Conservation (phyloP, 2,329 filamentous ascomycete genomes). For the Pezicula neosporulosa region DNA sequence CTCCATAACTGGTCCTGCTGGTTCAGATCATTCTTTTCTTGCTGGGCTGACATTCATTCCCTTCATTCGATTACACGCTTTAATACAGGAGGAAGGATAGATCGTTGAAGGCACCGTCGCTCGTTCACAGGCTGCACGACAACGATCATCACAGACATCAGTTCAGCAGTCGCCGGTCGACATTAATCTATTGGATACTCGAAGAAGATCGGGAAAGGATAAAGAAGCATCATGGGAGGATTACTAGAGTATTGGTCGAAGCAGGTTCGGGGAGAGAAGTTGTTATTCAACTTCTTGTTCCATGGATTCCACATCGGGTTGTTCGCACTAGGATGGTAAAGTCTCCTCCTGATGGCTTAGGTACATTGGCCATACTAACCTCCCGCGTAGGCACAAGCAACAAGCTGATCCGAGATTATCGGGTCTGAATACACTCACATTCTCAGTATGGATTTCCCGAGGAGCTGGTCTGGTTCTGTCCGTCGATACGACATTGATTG, state of each 20-base stretch:
- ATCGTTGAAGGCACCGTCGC: slow-evolving; percentile 18
- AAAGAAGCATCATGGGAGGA: slow-evolving; percentile 20
- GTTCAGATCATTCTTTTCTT: slow-evolving; percentile 54
- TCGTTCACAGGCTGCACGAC: slow-evolving; percentile 23
- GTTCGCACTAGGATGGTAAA: slow-evolving; percentile 86
- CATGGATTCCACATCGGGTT: slow-evolving; percentile 74
- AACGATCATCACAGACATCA: slow-evolving; percentile 17
- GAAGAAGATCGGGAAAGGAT: slow-evolving; percentile 5
- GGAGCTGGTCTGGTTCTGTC: slow-evolving; percentile 85
- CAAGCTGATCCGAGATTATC: slow-evolving; percentile 62
- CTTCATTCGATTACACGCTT: slow-evolving; percentile 21
- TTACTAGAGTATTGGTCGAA: slow-evolving; percentile 41
- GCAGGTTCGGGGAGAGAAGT: slow-evolving; percentile 67
- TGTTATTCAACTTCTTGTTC: slow-evolving; percentile 78
- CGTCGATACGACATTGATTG: slow-evolving; percentile 80
- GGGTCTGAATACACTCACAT: slow-evolving; percentile 75
- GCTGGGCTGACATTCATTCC: slow-evolving; percentile 30
- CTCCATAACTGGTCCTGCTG: slow-evolving; percentile 51
- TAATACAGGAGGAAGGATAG: slow-evolving; percentile 25
- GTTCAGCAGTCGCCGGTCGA: slow-evolving; percentile 52
- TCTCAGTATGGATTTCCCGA: slow-evolving; percentile 94
- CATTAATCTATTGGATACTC: slow-evolving; percentile 33
- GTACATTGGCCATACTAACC: slow-evolving; percentile 18
- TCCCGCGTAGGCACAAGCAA: slow-evolving; percentile 70
- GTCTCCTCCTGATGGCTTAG: neutral